Evolutionary conservation across 768 basidiomycete species (phyloP), one percentile per base, ranked within the genome.

Genomic region (Boletus pseudo-olivaceus): DNA sequence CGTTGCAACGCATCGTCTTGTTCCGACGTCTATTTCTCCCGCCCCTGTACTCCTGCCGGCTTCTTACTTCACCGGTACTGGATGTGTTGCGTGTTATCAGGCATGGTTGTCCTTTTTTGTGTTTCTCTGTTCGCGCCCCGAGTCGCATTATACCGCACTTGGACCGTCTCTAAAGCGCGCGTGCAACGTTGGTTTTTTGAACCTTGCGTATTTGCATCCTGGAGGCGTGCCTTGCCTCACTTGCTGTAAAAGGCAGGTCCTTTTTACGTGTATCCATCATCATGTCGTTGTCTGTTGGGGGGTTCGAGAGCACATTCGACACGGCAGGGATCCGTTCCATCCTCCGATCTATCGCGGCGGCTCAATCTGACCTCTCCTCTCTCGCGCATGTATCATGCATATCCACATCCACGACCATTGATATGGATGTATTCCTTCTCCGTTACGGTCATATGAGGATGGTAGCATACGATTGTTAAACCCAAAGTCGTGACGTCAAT

Each of bases 221-320:
- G 15, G 33, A 26, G 9, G 30, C 7, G 33, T 34, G 46, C 35
- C 35, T 37, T 27, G n/a, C 33, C 5, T 47, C 45, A 9, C 15
- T 29, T 47, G 39, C 39, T 20, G 11, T 12, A 40, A 23, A 12
- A 47, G 34, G 32, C 17, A 17, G 7, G 33, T 26, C 17, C 4
- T 19, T 51, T 49, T 52, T 52, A 52, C 51, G 51, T 52, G 45
- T 52, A 52, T 35, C 45, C 46, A 17, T 52, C 42, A 23, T 17
- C 12, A 3, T 51, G n/a, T 35, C 37, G 45, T 12, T 19, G 9
- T 34, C 17, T 35, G 34, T 48, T 47, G 33, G 23, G 46, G 14
- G 34, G 23, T 47, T 34, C 23, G 46, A 47, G 10, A 26, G 46
- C 34, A 26, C 8, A 9, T 27, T 47, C n/a, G n/a, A 34, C 32